Conservation (phyloP, 805 yeast species). For the Kazachstania kunashirensis region DNA sequence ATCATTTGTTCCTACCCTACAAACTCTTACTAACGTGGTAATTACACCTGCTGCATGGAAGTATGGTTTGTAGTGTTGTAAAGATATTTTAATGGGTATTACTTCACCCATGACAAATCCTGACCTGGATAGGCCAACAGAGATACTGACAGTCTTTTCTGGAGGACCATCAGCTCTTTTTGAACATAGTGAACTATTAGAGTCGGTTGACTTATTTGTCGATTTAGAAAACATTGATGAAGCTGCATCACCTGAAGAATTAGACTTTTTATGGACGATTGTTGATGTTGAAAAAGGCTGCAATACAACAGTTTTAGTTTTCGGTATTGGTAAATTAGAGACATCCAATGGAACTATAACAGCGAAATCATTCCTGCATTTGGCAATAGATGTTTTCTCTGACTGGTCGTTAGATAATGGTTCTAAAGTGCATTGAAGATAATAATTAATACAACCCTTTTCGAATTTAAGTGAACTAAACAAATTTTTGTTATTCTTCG, state of each 20-base stretch:
- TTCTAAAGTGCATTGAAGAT: conserved; percentile 30
- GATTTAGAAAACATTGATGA: conserved; percentile 19
- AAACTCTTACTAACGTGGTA: conserved; percentile 69
- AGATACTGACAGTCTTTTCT: conserved; percentile 31
- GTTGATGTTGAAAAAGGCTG: conserved; percentile 35
- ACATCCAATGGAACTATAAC: conserved; percentile 70
- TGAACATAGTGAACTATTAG: conserved; percentile 1
- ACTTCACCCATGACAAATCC: conserved; percentile 76
- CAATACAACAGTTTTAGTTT: conserved; percentile 54
- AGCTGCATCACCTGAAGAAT: conserved; percentile 9
- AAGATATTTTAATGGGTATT: conserved; percentile 57
- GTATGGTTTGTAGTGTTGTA: conserved; percentile 62
- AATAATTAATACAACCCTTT: conserved; percentile 69
- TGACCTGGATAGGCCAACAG: conserved; percentile 42
- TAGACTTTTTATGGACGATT: conserved; percentile 5
- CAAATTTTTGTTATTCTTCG: conserved; percentile 40
- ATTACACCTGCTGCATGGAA: conserved; percentile 66
- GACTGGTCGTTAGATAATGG: conserved; percentile 9
- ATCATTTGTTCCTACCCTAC: conserved; percentile 48
- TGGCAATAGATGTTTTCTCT: conserved; percentile 19
- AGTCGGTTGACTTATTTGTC: conserved; percentile 10
- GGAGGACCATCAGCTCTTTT: conserved; percentile 1
- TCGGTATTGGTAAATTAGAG: conserved; percentile 52
- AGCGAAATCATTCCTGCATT: conserved; percentile 49
- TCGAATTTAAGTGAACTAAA: conserved; percentile 75